Evolutionary conservation across 805 yeast genomes (phyloP).

Genomic region (Starmera quercuum): DNA sequence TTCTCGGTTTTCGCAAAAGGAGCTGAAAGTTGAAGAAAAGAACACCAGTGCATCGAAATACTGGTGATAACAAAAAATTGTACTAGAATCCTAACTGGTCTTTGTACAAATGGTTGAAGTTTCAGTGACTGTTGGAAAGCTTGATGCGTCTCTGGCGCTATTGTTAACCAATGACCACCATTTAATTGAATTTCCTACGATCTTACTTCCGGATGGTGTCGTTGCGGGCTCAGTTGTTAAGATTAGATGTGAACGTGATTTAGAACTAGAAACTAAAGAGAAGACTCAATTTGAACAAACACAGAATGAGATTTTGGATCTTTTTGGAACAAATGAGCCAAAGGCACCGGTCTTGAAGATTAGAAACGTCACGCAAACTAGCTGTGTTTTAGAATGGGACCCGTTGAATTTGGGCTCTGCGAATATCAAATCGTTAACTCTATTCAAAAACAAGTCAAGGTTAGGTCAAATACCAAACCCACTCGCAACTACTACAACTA

Average conservation of each 20-base stretch:
- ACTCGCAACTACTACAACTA: slow-evolving; percentile 66
- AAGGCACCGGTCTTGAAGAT: slow-evolving; percentile 58
- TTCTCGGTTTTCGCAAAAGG: no score
- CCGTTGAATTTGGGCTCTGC: slow-evolving; percentile 78
- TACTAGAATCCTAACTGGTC: no score
- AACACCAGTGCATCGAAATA: no score
- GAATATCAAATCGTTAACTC: slow-evolving; percentile 61
- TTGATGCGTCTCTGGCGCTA: slow-evolving; percentile 91
- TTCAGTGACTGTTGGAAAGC: slow-evolving; percentile 87
- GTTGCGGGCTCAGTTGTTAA: slow-evolving; percentile 88
- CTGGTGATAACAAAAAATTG: no score
- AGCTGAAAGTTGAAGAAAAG: no score
- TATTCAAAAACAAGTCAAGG: slow-evolving; percentile 65
- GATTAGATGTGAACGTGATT: slow-evolving; percentile 75
- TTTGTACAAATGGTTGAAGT: slow-evolving; percentile 96
- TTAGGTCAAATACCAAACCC: slow-evolving; percentile 84
- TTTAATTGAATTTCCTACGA: slow-evolving; percentile 93
- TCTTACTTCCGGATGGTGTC: slow-evolving; percentile 82
- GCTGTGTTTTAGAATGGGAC: slow-evolving; percentile 95
- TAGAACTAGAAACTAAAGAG: slow-evolving; percentile 56
- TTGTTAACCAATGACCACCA: slow-evolving; percentile 88
- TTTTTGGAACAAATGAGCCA: slow-evolving; percentile 73
- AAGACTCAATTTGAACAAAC: slow-evolving; percentile 47
- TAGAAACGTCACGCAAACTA: slow-evolving; percentile 85
- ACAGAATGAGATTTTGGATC: slow-evolving; percentile 65